Evolutionary conservation across 371 early-diverging fungal genomes (phyloP), one percentile per base, ranked within the genome.

Genomic region (Sporodiniella umbellata): DNA sequence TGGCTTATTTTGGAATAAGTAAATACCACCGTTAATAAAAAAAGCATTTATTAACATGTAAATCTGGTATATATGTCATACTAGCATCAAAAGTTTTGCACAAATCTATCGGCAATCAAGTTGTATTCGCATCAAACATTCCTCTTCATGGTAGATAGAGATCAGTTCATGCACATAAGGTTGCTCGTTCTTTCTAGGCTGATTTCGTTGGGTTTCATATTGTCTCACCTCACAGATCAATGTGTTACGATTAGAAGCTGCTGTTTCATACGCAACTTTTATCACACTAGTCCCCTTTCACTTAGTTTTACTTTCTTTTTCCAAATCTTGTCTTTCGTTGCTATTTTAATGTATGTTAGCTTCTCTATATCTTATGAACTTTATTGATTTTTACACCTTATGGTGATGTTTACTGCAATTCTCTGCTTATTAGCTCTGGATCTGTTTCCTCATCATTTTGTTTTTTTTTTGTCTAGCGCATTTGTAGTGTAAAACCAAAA

Each of bases 141-240:
- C 28, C 17, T 44, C 45, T 44, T 15, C 45, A 44, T 25, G 17
- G 45, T 42, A 44, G 45, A 44, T 17, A 44, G 45, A 44, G 17
- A 44, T 44, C 17, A 44, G 28, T 44, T 25, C 17, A 25, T 26
- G n/a, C 17, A 8, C 45, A 26, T 44, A 26, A 44, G 17, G 45
- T 44, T 30, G 17, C 45, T 44, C 45, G 45, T 15, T 30, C 28
- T n/a, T 10, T 44, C 45, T 44, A 44, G 45, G 45, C 45, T 44
- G 45, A 44, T 44, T 44, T 44, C 45, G 45, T 44, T 44, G 45
- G 23, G 45, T 2, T 44, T 44, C 45, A 44, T 26, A 44, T 8
- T 2, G 45, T 17, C 8, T 5, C 28, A 44, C 45, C 45, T 44
- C 45, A 44, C 26, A 44, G 45, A 44, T 44, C 45, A 44, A 44